Percentiles rank a stretch among this genome's conserved stretches.
Conservation (phyloP, 164 flowering plant species). For the Vitis amurensis region DNA sequence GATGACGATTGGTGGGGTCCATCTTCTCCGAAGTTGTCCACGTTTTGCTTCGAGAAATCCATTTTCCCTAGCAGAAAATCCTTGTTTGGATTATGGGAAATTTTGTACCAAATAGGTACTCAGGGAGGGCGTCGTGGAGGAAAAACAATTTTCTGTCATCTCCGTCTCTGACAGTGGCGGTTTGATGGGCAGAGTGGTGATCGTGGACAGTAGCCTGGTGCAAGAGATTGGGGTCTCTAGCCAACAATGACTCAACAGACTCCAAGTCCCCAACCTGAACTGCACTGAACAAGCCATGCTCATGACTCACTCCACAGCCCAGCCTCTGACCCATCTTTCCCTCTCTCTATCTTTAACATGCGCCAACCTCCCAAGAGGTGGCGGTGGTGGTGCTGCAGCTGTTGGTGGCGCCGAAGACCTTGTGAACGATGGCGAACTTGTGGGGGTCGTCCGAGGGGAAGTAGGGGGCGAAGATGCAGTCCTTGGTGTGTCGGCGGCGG, state of each 20-base stretch:
- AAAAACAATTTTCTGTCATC: conserved; percentile 26
- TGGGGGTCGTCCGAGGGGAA: conserved; percentile 48
- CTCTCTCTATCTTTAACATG: conserved; percentile 7
- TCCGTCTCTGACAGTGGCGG: conserved; percentile 5
- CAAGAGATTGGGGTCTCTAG: conserved; percentile 40
- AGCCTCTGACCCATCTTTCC: conserved; percentile 85
- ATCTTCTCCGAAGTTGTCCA: conserved; percentile 59
- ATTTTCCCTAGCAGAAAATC: conserved; percentile 15
- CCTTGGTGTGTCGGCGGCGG: conserved; percentile 41
- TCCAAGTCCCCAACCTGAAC: conserved; percentile 52
- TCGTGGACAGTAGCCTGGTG: conserved; percentile 40
- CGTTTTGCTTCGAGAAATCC: conserved; percentile 55
- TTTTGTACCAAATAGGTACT: conserved; percentile 15
- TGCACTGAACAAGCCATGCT: conserved; percentile 56
- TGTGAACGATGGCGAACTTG: conserved; percentile 48
- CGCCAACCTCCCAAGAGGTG: conserved; percentile 29
- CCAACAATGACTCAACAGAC: conserved; percentile 30
- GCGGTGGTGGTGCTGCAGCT: conserved; percentile 17
- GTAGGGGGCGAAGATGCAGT: conserved; percentile 49
- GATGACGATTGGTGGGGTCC: conserved; percentile 31
- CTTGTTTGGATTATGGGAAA: no score
- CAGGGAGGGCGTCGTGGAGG: conserved; percentile 24
- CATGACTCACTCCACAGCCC: conserved; percentile 56
- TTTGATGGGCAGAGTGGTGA: conserved; percentile 29
- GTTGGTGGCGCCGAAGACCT: conserved; percentile 52